Base-by-base conservation (phyloP, 352 stramenopile species). In the Globisporangium mamillatum region DNA sequence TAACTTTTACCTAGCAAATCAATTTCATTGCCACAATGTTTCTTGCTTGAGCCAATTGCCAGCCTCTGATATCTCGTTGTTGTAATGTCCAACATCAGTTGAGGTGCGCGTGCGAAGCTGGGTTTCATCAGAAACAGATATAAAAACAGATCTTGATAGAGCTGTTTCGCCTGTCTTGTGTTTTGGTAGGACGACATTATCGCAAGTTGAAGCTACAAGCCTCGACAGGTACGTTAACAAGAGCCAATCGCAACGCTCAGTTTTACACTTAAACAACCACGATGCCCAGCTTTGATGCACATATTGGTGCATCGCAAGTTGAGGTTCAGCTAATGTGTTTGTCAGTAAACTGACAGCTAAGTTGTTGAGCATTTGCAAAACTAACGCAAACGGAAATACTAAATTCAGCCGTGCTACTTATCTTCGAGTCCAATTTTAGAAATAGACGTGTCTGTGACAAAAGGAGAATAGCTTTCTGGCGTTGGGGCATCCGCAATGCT, bases 301-400 rank as follows among this genome's bases (percentile, higher is more conserved):
- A 29, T 29, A 6, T 16, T 59, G 53, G 25, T 14, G 54, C 27
- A 60, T 60, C 55, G 55, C 55, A 60, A 41, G 55, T 60, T 60
- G 55, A 60, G 55, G 27, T 27, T 46, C 38, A 46, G 12, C 18
- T 46, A 16, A 27, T 24, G 9, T 57, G 52, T 59, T 25, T 36
- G 14, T 36, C 53, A 38, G 7, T n/a, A 6, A 57, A 57, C 9
- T 57, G 38, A 20, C 38, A 46, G 1, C 1, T 29, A 3, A 46
- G 12, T 12, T 44, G 36, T 29, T 29, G 27, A 29, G 27, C 27
- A 29, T 29, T 29, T 29, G 9, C 36, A 16, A 44, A 12, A 44
- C 36, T 9, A 44, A 16, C 36, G 36, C 9, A 14, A 44, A 44
- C 10, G 10, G 32, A 8, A 38, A 38, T 44, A 12, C 8, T 4